Percentiles rank a stretch among this genome's conserved stretches.
Conservation (phyloP, 805 yeast genomes). For the Scheffersomyces ergatensis region DNA sequence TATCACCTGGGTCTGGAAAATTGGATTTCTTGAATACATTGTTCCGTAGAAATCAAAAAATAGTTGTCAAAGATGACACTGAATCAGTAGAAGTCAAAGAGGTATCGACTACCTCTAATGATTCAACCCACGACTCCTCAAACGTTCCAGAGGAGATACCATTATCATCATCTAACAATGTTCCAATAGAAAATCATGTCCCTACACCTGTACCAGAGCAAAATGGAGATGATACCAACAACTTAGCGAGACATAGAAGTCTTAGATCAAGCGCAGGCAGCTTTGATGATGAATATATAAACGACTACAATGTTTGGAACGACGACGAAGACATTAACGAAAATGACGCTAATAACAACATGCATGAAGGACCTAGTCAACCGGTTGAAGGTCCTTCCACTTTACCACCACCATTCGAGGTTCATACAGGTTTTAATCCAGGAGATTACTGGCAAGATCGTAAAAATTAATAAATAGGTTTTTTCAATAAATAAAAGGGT, state of each 20-base stretch:
- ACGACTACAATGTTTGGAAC: slow-evolving; percentile 21
- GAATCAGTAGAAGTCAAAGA: slow-evolving; percentile 4
- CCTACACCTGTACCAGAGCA: not conserved
- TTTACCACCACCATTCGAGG: slow-evolving; percentile 42
- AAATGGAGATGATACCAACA: not conserved
- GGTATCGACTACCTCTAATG: slow-evolving; percentile 1
- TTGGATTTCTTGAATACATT: not conserved
- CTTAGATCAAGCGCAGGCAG: slow-evolving; percentile 5
- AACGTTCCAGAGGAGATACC: too few species aligned
- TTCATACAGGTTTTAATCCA: slow-evolving; percentile 41
- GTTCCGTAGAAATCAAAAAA: not conserved
- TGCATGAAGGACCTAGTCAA: slow-evolving; percentile 7
- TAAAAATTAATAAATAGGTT: slow-evolving; percentile 1
- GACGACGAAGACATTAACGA: slow-evolving; percentile 7
- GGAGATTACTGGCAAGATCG: slow-evolving; percentile 50
- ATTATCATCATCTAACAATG: too few species aligned
- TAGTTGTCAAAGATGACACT: slow-evolving; percentile 4
- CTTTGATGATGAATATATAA: slow-evolving; percentile 24
- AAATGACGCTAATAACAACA: slow-evolving; percentile 4
- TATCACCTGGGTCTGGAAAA: not conserved
- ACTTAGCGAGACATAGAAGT: not conserved
- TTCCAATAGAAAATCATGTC: too few species aligned
- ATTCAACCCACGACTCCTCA: not conserved
- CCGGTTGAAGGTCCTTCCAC: slow-evolving; percentile 1
- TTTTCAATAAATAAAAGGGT: too few species aligned